Base-by-base conservation (phyloP, 768 basidiomycete genomes). In the Crucibulum laeve region DNA sequence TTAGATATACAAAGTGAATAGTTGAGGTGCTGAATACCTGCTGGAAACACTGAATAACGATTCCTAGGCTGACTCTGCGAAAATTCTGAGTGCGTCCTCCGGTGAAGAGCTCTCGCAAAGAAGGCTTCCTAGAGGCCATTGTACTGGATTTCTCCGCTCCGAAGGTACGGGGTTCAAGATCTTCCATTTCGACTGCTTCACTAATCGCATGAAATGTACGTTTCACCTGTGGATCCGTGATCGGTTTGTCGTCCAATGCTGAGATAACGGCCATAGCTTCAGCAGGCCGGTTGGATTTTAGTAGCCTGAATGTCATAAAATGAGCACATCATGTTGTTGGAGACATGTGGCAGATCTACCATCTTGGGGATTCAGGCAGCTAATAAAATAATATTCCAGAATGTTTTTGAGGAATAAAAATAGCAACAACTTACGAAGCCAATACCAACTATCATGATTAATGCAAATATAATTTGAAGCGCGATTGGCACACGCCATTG, bases 401-500 rank as follows among this genome's bases (percentile, higher is more conserved):
- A 36, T 3, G 21, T 32, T 1, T 25, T 15, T 5, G 18, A 36
- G 18, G 14, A n/a, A 15, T 10, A 25, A 15, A 21, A 25, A 38
- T 5, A 25, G n/a, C 5, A 30, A 17, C 10, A 41, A 69, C 78
- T 46, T 53, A 76, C 77, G 53, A 73, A 76, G 38, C 61, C 59
- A 13, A 78, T 71, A 11, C 69, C 68, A 45, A 63, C 50, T 35
- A 79, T 63, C 73, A 81, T 76, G 28, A 78, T 57, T 6, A 82
- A 41, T 0, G 80, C 77, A 18, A 82, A 67, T 18, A 76, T 24
- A 33, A 79, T 78, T 50, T 84, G 80, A 15, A 83, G 54, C 1
- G 79, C 77, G 14, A 83, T 73, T 3, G 82, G 81, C 11, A 77
- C 75, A 47, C 82, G 65, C 81, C 81, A 84, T 56, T 80, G 77